Evolutionary conservation across 2,329 filamentous ascomycete species (phyloP).

Genomic region (Ascochyta clinopodiicola): DNA sequence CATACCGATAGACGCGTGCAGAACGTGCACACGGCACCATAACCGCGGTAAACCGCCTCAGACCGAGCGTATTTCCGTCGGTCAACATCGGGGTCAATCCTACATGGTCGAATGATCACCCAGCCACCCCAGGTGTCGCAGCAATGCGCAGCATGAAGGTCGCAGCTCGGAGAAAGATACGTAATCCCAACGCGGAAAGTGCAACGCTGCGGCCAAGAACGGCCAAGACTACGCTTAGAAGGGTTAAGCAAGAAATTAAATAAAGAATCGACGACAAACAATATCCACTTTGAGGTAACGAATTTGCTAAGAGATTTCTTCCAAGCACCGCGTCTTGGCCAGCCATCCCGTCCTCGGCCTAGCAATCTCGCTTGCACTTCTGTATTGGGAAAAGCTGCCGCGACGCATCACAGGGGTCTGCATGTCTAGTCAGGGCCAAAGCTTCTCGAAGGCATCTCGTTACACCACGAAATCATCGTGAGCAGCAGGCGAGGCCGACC

Average conservation of each 20-base stretch:
- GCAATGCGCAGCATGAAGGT: background rate
- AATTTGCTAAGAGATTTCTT: conserved; percentile 15
- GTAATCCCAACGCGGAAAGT: conserved; percentile 10
- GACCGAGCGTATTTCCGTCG: conserved; percentile 14
- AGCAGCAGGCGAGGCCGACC: conserved; percentile 14
- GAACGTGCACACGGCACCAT: background rate
- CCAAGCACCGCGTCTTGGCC: background rate
- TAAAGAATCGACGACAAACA: conserved; percentile 18
- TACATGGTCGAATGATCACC: conserved; percentile 3
- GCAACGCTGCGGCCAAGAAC: conserved; percentile 15
- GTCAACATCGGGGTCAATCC: conserved; percentile 12
- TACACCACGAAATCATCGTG: conserved; percentile 18
- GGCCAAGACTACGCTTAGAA: conserved; percentile 15
- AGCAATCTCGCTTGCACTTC: background rate
- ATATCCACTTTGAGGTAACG: conserved; percentile 11
- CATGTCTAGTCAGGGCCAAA: conserved; percentile 12
- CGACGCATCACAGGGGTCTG: conserved; percentile 10
- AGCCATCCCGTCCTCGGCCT: background rate
- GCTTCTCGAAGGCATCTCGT: conserved; percentile 15
- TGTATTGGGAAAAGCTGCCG: conserved; percentile 6
- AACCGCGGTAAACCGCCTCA: conserved; percentile 12
- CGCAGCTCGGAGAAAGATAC: conserved; percentile 19
- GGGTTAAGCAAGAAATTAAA: conserved; percentile 14
- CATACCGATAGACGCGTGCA: conserved; percentile 5
- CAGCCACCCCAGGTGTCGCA: conserved; percentile 9